A percentile compares a stretch with the other conserved stretches of the same genome.
phyloP scores from a whole-genome alignment of 257 asterid species.

The Apocynum venetum region DNA sequence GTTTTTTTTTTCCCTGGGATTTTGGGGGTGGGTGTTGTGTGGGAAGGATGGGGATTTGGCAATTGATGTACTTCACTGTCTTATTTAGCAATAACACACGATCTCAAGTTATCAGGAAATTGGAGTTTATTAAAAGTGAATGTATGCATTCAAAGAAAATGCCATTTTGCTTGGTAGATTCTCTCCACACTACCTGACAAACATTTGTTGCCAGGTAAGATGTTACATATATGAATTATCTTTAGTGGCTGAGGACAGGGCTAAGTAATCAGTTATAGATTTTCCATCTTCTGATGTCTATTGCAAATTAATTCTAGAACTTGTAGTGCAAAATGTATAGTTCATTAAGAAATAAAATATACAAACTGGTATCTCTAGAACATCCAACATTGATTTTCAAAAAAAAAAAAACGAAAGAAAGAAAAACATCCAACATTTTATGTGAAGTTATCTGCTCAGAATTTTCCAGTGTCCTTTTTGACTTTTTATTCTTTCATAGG shows the following conservation, averaged over 20 bases:
- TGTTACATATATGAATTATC: background rate
- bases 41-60: background rate
- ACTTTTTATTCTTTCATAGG: background rate
- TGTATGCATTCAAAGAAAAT: background rate
- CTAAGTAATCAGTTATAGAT: background rate
- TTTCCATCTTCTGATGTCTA: background rate
- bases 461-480: background rate
- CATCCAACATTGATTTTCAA: background rate
- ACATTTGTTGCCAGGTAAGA: background rate
- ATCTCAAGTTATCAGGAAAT: background rate
- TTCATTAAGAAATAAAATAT: background rate
- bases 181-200: background rate
- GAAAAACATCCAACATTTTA: background rate
- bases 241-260: background rate
- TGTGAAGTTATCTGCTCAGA: background rate
- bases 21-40: background rate
- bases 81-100: background rate
- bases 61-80: background rate
- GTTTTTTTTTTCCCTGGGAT: too few species aligned
- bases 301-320: background rate
- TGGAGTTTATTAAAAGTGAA: background rate
- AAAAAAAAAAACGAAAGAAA: too few species aligned
- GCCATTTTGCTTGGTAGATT: background rate
- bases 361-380: background rate
- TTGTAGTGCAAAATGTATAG: background rate